Percentiles rank a stretch among this genome's conserved stretches.
Conservation (phyloP, 164 flowering plant genomes). For the Liquidambar formosana region DNA sequence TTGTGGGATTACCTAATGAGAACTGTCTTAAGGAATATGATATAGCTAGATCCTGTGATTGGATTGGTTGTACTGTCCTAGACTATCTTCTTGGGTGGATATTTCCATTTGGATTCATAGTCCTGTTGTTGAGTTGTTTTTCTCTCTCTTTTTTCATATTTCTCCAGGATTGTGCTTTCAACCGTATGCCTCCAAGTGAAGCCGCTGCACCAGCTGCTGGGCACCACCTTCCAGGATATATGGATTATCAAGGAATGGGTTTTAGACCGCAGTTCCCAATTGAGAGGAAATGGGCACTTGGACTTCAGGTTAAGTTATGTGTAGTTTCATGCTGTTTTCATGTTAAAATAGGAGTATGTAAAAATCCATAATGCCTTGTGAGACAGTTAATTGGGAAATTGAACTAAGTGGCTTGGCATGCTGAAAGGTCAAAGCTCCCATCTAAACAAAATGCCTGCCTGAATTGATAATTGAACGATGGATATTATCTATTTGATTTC, state of each 20-base stretch:
- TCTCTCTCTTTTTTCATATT: background rate
- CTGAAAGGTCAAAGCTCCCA: background rate
- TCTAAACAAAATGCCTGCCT: no score
- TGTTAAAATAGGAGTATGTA: background rate
- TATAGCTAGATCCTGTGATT: background rate
- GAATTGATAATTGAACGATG: background rate
- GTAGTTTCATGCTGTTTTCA: background rate
- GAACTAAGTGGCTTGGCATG: background rate
- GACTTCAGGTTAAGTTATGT: constrained; percentile 69
- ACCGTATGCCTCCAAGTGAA: constrained; percentile 53
- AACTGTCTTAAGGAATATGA: background rate
- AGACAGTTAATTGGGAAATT: background rate
- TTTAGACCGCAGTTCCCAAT: constrained; percentile 54
- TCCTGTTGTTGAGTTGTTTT: background rate
- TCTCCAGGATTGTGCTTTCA: constrained; percentile 48
- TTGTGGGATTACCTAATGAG: background rate
- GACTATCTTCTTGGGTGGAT: background rate
- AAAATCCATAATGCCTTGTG: background rate
- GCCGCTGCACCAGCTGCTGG: constrained; percentile 38
- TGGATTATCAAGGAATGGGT: constrained; percentile 71
- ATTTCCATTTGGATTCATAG: constrained; percentile 2
- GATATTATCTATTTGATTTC: background rate
- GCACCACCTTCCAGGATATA: constrained; percentile 53
- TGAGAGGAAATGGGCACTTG: constrained; percentile 98
- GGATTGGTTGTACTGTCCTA: background rate